Conservation (phyloP, 805 yeast genomes). For the Helenozyma baotianmanensis region DNA sequence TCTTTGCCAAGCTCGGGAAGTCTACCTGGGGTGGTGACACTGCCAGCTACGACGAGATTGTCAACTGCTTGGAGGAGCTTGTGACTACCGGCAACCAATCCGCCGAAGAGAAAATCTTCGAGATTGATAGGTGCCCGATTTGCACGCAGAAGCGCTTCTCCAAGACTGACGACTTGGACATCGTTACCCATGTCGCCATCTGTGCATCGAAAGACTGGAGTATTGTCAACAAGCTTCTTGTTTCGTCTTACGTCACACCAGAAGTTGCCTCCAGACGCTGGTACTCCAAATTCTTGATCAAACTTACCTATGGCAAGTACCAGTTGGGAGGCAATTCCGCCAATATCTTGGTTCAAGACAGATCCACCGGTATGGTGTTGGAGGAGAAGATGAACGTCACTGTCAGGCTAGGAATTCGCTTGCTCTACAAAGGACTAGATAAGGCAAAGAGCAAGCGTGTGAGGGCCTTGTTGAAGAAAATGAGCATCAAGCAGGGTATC, state of each 20-base stretch:
- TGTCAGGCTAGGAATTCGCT: slow-evolving; percentile 80
- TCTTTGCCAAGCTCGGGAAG: slow-evolving; percentile 44
- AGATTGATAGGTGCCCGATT: slow-evolving; percentile 71
- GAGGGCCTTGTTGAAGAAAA: slow-evolving; percentile 53
- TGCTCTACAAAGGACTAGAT: slow-evolving; percentile 72
- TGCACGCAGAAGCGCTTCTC: slow-evolving; percentile 61
- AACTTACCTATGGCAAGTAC: slow-evolving; percentile 84
- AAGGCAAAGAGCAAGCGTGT: slow-evolving; percentile 57
- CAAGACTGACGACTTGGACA: slow-evolving; percentile 55
- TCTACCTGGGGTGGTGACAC: slow-evolving; percentile 53
- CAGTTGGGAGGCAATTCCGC: slow-evolving; percentile 84
- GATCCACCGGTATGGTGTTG: slow-evolving; percentile 80
- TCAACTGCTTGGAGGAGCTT: slow-evolving; percentile 44
- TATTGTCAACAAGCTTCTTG: slow-evolving; percentile 56
- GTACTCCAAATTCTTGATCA: slow-evolving; percentile 79
- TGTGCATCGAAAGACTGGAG: slow-evolving; percentile 81
- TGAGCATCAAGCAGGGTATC: slow-evolving; percentile 76
- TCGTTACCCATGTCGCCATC: slow-evolving; percentile 81
- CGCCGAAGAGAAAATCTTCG: slow-evolving; percentile 43
- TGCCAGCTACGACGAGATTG: slow-evolving; percentile 41
- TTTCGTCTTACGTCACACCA: slow-evolving; percentile 70
- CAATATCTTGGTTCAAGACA: slow-evolving; percentile 88
- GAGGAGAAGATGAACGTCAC: slow-evolving; percentile 92
- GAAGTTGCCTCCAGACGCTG: slow-evolving; percentile 82
- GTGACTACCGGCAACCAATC: slow-evolving; percentile 15